Conservation (phyloP, 331 rosid species). For the Phaseolus coccineus region DNA sequence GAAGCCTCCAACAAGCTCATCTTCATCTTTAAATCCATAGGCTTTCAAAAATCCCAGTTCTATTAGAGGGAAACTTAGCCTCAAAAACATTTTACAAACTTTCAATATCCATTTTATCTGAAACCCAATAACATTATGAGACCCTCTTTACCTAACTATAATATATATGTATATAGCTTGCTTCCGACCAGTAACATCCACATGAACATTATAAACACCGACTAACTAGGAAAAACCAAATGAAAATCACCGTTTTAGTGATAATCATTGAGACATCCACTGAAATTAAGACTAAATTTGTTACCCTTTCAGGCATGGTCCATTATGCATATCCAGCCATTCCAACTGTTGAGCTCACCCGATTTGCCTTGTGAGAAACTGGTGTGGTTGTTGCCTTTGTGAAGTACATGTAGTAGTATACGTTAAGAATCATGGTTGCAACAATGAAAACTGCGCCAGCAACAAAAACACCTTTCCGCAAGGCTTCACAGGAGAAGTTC, state of each 20-base stretch:
- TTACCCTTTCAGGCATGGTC: slow-evolving; percentile 19
- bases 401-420: slow-evolving; percentile 94
- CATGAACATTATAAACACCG: slow-evolving; percentile 5
- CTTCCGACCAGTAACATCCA: slow-evolving; percentile 24
- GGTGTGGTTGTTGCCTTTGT: slow-evolving; percentile 75
- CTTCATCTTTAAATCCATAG: background rate
- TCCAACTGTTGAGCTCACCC: slow-evolving; percentile 76
- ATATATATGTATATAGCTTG: slow-evolving; percentile 39
- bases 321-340: slow-evolving; percentile 77
- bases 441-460: slow-evolving; percentile 91
- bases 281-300: slow-evolving; percentile 40
- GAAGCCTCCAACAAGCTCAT: background rate
- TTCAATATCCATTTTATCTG: background rate
- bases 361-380: slow-evolving; percentile 70
- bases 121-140: slow-evolving; percentile 9
- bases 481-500: slow-evolving; percentile 80
- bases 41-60: background rate
- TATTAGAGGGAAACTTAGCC: background rate
- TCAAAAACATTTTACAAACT: slow-evolving; percentile 21
- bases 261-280: slow-evolving; percentile 20
- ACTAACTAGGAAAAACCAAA: slow-evolving; percentile 33
- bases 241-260: slow-evolving; percentile 31
- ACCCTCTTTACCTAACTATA: slow-evolving; percentile 11
- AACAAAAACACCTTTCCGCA: slow-evolving; percentile 88
- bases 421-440: slow-evolving; percentile 86